Conservation (phyloP, 805 yeast species). For the Kodamaea laetipori region DNA sequence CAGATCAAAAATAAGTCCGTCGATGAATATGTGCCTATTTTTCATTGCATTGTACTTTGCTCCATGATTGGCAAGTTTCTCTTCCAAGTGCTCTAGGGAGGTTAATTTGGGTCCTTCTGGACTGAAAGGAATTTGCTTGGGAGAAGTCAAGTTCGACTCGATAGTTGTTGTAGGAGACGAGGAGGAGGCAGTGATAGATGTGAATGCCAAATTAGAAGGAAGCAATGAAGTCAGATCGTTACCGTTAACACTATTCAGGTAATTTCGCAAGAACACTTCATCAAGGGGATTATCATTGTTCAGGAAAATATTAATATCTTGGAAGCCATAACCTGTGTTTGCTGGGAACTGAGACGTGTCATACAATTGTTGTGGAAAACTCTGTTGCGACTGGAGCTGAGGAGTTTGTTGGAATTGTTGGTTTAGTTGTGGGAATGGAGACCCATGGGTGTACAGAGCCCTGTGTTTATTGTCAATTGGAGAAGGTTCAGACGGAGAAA, state of each 20-base stretch:
- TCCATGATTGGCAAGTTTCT: slow-evolving; percentile 23
- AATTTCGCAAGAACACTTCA: slow-evolving; percentile 28
- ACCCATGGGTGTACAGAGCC: not conserved
- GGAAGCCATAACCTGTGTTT: slow-evolving; percentile 27
- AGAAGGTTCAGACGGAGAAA: slow-evolving; percentile 1
- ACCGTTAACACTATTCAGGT: slow-evolving; percentile 10
- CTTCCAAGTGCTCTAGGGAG: slow-evolving; percentile 16
- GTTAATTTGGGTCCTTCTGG: slow-evolving; percentile 8
- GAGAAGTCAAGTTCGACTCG: slow-evolving; percentile 11
- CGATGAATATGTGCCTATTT: slow-evolving; percentile 42
- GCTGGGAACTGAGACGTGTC: slow-evolving; percentile 5
- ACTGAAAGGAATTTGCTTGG: slow-evolving; percentile 8
- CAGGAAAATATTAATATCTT: slow-evolving; percentile 40
- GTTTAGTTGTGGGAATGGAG: slow-evolving; percentile 5
- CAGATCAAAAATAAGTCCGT: slow-evolving; percentile 37
- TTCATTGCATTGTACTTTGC: slow-evolving; percentile 24
- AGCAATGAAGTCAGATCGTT: not conserved
- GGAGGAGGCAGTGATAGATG: slow-evolving; percentile 5
- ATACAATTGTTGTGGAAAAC: not conserved
- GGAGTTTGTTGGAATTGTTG: not conserved
- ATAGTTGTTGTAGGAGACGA: slow-evolving; percentile 12
- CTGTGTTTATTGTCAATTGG: slow-evolving; percentile 5
- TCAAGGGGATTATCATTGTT: slow-evolving; percentile 43
- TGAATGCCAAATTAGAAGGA: not conserved
- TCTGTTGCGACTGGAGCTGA: not conserved